phyloP scores from a whole-genome alignment of 169 alveolate species.

The Perkinsus chesapeaki region DNA sequence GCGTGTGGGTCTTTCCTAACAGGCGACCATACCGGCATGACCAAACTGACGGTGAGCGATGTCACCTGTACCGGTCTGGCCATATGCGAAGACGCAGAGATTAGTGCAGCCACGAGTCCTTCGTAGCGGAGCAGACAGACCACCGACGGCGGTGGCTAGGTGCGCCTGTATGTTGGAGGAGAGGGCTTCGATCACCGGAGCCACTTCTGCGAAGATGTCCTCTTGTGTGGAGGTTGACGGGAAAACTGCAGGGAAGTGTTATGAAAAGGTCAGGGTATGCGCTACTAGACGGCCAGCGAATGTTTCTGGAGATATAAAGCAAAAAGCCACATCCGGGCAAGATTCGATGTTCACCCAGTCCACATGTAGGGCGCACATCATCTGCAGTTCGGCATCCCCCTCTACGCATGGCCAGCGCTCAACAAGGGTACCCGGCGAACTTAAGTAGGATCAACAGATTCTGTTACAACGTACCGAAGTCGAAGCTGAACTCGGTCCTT shows the following conservation, averaged over 20 bases:
- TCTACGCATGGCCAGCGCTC: no score
- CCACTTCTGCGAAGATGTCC: neutral
- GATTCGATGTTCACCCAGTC: neutral
- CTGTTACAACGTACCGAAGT: neutral
- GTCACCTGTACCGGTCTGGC: constrained; percentile 1
- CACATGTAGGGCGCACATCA: no score
- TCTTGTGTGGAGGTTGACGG: neutral
- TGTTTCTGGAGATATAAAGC: no score
- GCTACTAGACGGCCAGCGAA: no score
- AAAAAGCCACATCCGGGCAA: no score
- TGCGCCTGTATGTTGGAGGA: neutral
- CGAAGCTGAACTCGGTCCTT: neutral
- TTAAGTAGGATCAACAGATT: neutral
- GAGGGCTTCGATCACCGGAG: neutral
- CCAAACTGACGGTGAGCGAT: neutral
- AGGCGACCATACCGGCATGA: neutral
- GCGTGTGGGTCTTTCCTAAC: neutral
- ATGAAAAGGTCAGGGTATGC: no score
- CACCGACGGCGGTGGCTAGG: neutral
- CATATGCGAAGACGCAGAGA: neutral
- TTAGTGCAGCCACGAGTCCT: neutral
- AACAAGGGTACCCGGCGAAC: no score
- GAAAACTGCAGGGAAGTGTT: neutral
- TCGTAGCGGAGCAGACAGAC: neutral
- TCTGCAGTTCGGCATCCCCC: no score